Conservation (phyloP, 345 rosid genomes). For the Streptanthus diversifolius region DNA sequence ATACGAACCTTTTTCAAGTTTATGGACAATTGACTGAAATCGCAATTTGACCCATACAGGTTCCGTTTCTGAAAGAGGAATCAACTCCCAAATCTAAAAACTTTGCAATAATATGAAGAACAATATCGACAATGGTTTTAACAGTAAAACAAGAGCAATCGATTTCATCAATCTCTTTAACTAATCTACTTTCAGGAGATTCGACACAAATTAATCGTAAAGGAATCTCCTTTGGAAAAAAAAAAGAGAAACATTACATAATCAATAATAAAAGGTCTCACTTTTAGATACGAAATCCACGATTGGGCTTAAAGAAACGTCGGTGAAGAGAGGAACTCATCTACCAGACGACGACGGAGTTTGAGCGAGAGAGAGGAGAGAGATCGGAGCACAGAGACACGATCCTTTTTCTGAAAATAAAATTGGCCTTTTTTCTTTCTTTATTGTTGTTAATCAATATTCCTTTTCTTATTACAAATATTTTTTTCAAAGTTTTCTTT, state of each 20-base stretch:
- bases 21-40: not conserved
- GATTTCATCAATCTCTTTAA: not conserved
- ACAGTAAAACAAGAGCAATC: not conserved
- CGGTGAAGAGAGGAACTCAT: not conserved
- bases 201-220: not conserved
- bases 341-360: constrained; percentile 9
- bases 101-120: not conserved
- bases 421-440: not conserved
- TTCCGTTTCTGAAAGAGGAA: not conserved
- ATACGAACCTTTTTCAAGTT: not conserved
- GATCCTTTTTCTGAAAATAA: constrained; percentile 1
- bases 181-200: not conserved
- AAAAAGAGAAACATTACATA: not conserved
- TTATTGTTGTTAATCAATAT: not conserved
- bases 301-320: not conserved
- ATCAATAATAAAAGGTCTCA: constrained; percentile 6
- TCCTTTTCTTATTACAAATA: not conserved
- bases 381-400: constrained; percentile 21
- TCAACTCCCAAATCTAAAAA: not conserved
- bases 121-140: not conserved
- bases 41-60: not conserved
- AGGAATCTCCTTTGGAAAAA: not conserved
- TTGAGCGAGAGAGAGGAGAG: not conserved
- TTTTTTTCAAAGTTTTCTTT: not conserved
- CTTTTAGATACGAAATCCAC: not conserved